Base-by-base conservation (phyloP, 371 early-diverging fungal genomes). In the Chytridiales sp. region DNA sequence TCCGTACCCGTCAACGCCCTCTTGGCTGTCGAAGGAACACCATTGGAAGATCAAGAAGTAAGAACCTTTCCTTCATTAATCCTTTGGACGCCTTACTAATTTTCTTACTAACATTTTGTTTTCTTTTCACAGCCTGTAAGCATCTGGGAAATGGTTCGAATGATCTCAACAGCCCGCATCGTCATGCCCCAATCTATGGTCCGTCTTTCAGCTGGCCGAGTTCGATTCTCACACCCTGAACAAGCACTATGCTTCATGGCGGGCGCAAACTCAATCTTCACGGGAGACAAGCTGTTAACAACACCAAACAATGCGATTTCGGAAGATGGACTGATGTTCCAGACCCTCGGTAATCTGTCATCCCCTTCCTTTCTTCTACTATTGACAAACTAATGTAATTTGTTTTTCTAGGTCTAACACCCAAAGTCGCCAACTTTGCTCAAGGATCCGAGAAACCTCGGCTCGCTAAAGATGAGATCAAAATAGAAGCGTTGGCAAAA, bases 251-350 rank as follows among this genome's bases (percentile, higher is more conserved):
- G 90, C 74, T 91, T 91, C 73, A 84, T 89, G 83, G 86, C 89
- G 9, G 92, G 92, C 59, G 92, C 92, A 57, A 91, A 91, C 78
- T 87, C 87, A 15, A 88, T 91, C 68, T 91, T 91, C 64, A 91
- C 92, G 15, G 92, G 92, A 56, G 90, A 91, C 63, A 88, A 87
- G 70, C 74, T 91, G 49, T 69, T 91, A 65, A 91, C 92, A n/a
- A 91, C 92, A 0, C 87, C 87, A 56, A 89, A 89, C 78, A 91
- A 89, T 70, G 87, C 83, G 59, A 74, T 78, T 47, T 78, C 77
- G 31, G 85, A 85, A 21, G 92, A 91, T 65, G 76, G 85, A 72
- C 75, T 75, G 63, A 89, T 91, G 90, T 88, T 90, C 74, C 78
- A 88, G 21, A 75, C 80, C 26, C 74, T 89, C 41, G 87, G 87